Percentiles rank a stretch among this genome's conserved stretches.
Conservation (phyloP, 257 asterid species). For the Nemophila menziesii region DNA sequence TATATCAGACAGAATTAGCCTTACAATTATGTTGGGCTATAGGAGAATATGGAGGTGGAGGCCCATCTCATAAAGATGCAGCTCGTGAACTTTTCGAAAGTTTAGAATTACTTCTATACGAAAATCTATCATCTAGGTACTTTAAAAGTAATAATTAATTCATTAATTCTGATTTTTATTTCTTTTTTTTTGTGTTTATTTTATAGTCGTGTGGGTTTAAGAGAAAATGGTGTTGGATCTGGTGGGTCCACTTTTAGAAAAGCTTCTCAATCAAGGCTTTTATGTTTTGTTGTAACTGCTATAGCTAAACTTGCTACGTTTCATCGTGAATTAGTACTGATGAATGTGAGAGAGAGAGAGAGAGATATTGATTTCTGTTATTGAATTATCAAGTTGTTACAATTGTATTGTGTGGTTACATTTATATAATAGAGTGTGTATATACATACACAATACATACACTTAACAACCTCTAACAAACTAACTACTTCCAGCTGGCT, state of each 20-base stretch:
- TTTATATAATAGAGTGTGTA: too few species aligned
- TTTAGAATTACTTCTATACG: conserved; percentile 74
- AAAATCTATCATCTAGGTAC: conserved; percentile 81
- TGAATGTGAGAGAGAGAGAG: too few species aligned
- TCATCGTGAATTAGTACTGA: conserved; percentile 71
- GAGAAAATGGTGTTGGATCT: conserved; percentile 54
- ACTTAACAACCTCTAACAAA: too few species aligned
- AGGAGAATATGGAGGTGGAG: conserved; percentile 97
- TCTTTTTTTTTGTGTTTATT: conserved; percentile 9
- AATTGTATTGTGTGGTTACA: too few species aligned
- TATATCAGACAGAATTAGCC: conserved; percentile 71
- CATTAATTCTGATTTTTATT: conserved; percentile 7
- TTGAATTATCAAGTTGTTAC: too few species aligned
- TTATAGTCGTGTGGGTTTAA: conserved; percentile 65
- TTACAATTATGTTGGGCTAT: conserved; percentile 95
- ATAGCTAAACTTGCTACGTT: conserved; percentile 82
- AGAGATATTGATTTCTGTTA: too few species aligned
- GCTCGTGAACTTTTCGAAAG: conserved; percentile 96
- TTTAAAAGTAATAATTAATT: conserved; percentile 3
- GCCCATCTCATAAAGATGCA: conserved; percentile 71
- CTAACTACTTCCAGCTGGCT: too few species aligned
- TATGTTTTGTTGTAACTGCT: conserved; percentile 89
- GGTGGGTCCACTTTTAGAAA: conserved; percentile 48
- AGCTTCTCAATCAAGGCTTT: conserved; percentile 77
- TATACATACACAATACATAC: too few species aligned